phyloP scores from a whole-genome alignment of 2,329 filamentous ascomycete species.

The Hirsutella thompsonii region DNA sequence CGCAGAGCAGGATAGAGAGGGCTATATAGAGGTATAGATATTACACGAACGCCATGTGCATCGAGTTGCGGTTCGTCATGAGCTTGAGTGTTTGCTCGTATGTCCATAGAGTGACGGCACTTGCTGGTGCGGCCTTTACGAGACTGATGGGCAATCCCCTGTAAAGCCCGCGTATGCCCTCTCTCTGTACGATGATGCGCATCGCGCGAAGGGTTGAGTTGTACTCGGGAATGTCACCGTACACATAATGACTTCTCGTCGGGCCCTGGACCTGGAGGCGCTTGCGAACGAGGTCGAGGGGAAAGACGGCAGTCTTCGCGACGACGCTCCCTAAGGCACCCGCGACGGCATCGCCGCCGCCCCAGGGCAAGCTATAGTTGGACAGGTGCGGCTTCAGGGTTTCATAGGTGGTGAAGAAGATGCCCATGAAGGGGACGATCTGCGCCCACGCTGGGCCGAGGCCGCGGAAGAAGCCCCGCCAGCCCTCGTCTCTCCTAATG shows the following conservation, averaged over 20 bases:
- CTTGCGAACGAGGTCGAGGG: conserved; percentile 85
- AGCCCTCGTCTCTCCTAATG: conserved; percentile 65
- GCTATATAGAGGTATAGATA: conserved; percentile 5
- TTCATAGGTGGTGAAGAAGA: conserved; percentile 91
- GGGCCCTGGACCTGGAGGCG: conserved; percentile 92
- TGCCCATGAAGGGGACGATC: conserved; percentile 92
- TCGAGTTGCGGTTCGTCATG: conserved; percentile 29
- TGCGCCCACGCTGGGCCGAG: conserved; percentile 69
- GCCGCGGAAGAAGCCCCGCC: conserved; percentile 75
- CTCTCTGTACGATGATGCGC: conserved; percentile 50
- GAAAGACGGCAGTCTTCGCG: conserved; percentile 85
- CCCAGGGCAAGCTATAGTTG: conserved; percentile 47
- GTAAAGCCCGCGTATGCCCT: conserved; percentile 74
- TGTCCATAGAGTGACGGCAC: conserved; percentile 88
- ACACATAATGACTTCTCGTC: conserved; percentile 63
- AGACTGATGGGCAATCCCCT: conserved; percentile 79
- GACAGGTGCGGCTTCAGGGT: conserved; percentile 49
- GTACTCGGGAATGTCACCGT: conserved; percentile 82
- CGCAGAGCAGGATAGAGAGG: not conserved
- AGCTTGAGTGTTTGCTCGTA: conserved; percentile 65
- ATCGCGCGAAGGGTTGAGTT: conserved; percentile 54
- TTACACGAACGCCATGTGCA: conserved; percentile 13
- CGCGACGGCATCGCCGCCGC: conserved; percentile 71
- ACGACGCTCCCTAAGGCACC: conserved; percentile 68
- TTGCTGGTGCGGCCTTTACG: conserved; percentile 86